These are phyloP conservation scores for Starmerella bombicola DNA, from an alignment of 805 yeast species.

Conservation along the genomic window DNA sequence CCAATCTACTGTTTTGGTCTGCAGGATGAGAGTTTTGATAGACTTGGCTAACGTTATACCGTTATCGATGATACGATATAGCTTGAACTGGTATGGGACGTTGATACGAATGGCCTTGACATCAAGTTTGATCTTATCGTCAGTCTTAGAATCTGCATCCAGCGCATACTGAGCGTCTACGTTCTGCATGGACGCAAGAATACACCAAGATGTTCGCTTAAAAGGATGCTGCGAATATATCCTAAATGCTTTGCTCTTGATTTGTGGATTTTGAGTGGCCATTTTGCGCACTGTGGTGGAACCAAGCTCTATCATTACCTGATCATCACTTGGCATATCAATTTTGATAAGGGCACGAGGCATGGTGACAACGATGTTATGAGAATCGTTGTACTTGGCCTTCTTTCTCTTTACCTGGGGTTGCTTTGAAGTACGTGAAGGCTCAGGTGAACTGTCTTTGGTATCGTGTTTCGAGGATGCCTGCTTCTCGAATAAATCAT, in stretches of 20 bases:
- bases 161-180: constrained; percentile 19
- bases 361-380: constrained; percentile 1
- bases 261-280: constrained; percentile 27
- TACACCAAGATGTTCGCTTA: constrained; percentile 30
- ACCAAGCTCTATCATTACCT: constrained; percentile 37
- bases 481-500: not conserved
- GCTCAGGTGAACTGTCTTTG: not conserved
- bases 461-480: not conserved
- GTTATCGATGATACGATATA: constrained; percentile 71
- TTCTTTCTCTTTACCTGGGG: not conserved
- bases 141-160: constrained; percentile 1
- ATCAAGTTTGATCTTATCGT: constrained; percentile 21
- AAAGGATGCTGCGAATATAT: constrained; percentile 42
- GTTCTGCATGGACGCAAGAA: constrained; percentile 26
- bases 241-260: constrained; percentile 32
- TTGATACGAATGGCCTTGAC: constrained; percentile 29
- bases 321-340: constrained; percentile 38
- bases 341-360: constrained; percentile 28
- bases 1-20: constrained; percentile 23
- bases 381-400: not conserved
- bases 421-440: not conserved
- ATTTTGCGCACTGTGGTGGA: not conserved
- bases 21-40: constrained; percentile 38
- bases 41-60: constrained; percentile 56
- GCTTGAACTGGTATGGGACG: constrained; percentile 61